Percentiles rank a stretch among this genome's conserved stretches.
Evolutionary conservation across 2,329 filamentous ascomycete genomes (phyloP).

Genomic region (Alternaria ventricosa): DNA sequence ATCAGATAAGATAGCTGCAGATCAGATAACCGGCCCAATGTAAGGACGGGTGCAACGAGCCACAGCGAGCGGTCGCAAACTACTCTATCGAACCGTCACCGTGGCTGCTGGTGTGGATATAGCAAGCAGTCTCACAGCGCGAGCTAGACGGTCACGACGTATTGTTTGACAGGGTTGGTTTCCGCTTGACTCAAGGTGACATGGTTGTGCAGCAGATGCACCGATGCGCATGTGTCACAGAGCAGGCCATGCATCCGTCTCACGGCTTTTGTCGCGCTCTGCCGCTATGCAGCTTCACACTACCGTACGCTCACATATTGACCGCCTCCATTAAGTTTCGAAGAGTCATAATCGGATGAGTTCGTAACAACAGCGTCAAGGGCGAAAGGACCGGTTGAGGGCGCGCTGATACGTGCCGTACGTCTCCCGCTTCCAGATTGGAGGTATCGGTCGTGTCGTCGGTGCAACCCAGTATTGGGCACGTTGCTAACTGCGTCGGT

Average conservation of each 20-base stretch:
- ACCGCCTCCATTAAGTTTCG: not conserved
- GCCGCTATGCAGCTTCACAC: not conserved
- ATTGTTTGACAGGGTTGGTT: not conserved
- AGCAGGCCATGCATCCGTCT: not conserved
- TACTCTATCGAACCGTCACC: not conserved
- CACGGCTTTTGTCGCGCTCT: not conserved
- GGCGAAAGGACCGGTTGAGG: not conserved
- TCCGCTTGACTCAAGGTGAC: constrained; percentile 4
- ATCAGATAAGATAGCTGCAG: constrained; percentile 1
- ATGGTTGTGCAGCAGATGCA: constrained; percentile 5
- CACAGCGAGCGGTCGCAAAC: not conserved
- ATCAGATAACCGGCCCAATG: not conserved
- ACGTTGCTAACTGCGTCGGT: not conserved
- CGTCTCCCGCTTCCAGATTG: not conserved
- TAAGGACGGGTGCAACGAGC: not conserved
- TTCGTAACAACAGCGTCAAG: not conserved
- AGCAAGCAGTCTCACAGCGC: not conserved
- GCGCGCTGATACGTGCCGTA: not conserved
- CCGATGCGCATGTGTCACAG: not conserved
- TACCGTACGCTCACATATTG: not conserved
- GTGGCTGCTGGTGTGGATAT: not conserved
- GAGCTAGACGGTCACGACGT: not conserved
- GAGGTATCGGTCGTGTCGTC: not conserved
- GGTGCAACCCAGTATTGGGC: not conserved
- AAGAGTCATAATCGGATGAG: not conserved